phyloP scores from a whole-genome alignment of 352 stramenopile genomes.

The Ophiocytium majus region DNA sequence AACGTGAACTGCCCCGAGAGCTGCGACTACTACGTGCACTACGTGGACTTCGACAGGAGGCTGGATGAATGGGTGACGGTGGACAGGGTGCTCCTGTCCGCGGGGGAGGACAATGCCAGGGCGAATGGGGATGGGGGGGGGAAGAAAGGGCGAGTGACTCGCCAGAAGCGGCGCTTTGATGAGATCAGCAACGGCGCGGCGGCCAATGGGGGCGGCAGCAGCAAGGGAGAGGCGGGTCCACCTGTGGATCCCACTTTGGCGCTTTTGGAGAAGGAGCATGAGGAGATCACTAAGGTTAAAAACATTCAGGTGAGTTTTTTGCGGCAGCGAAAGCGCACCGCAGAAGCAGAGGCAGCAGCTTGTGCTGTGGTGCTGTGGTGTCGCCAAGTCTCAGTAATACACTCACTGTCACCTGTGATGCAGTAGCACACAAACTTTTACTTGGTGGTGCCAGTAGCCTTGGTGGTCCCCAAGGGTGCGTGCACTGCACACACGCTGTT shows the following conservation, averaged over 20 bases:
- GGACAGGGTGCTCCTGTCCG: slow-evolving; percentile 62
- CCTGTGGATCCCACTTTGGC: slow-evolving; percentile 65
- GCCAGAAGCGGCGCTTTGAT: slow-evolving; percentile 57
- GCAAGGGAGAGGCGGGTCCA: slow-evolving; percentile 47
- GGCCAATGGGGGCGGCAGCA: slow-evolving; percentile 36
- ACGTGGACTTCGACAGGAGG: slow-evolving; percentile 71
- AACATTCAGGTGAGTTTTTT: no score
- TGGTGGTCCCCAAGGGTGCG: no score
- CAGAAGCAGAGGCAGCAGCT: no score
- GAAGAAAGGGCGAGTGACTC: slow-evolving; percentile 25
- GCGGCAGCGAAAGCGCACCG: no score
- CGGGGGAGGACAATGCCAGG: slow-evolving; percentile 29
- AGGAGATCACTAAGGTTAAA: slow-evolving; percentile 77
- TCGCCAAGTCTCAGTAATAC: no score
- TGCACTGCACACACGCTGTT: no score
- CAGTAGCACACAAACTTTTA: no score
- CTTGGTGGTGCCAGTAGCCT: no score
- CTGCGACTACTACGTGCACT: slow-evolving; percentile 73
- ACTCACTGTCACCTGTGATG: no score
- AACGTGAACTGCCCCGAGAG: neutral
- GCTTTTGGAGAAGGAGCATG: slow-evolving; percentile 76
- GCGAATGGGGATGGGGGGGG: slow-evolving; percentile 28
- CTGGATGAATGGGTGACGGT: slow-evolving; percentile 75
- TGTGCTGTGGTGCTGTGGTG: no score
- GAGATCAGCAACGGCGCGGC: slow-evolving; percentile 17